Conservation (phyloP, 495 filamentous ascomycete species). For the Neurospora intermedia region DNA sequence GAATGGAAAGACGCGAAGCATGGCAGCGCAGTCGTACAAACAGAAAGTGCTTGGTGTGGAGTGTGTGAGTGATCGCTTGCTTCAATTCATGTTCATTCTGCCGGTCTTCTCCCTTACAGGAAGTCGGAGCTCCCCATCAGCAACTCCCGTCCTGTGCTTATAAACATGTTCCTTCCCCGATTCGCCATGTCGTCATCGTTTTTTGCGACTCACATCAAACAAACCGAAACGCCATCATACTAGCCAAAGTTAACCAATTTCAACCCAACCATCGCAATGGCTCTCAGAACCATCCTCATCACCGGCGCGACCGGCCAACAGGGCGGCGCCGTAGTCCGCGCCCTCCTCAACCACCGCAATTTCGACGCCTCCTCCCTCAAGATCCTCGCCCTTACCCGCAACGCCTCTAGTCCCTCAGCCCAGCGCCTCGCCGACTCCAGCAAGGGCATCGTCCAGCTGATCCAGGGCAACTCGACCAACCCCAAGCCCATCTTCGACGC, state of each 20-base stretch:
- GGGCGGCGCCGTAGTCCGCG: constrained; percentile 50
- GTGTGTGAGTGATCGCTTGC: no score
- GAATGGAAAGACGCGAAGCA: not conserved
- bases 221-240: not conserved
- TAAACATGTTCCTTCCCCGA: not conserved
- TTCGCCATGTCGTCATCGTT: not conserved
- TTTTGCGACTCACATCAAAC: not conserved
- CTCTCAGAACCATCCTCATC: constrained; percentile 27
- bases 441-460: constrained; percentile 33
- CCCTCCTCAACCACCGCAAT: constrained; percentile 35
- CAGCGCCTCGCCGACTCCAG: constrained; percentile 33
- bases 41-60: not conserved
- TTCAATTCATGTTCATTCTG: no score
- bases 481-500: constrained; percentile 41
- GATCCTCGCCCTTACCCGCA: constrained; percentile 61
- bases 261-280: constrained; percentile 1
- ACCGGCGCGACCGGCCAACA: constrained; percentile 67
- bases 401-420: constrained; percentile 41
- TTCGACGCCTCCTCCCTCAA: constrained; percentile 30
- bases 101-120: not conserved
- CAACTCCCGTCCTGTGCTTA: not conserved
- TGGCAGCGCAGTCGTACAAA: not conserved
- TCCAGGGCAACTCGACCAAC: constrained; percentile 47
- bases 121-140: not conserved
- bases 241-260: not conserved